Evolutionary conservation across 2,329 filamentous ascomycete genomes (phyloP), one percentile per base, ranked within the genome.

Genomic region (Albifimbria verrucaria): DNA sequence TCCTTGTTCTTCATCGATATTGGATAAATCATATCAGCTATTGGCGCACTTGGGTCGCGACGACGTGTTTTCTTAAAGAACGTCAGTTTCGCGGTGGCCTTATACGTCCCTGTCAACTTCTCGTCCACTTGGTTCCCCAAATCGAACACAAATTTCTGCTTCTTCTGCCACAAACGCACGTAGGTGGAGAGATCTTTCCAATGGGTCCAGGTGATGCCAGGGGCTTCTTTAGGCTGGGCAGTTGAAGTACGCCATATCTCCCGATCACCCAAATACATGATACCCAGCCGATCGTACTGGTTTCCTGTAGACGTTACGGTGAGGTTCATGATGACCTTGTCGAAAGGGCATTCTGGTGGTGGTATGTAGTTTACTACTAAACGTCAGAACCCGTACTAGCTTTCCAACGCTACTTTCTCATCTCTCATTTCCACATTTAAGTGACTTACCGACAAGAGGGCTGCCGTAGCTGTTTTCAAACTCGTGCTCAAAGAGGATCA

Each of bases 161-260:
- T 78, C 46, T 77, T 61, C 56, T 80, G 83, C 82, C 90, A 92
- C 12, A 94, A 72, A 4, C 81, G 76, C 17, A 87, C 72, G 65
- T 86, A 92, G 51, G 81, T 77, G 2, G 87, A 89, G 82, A 92
- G 85, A 65, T 95, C 89, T 68, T 93, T 94, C 52, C 86, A 74
- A 64, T 90, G 91, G 1, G 81, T 85, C 88, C 88, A 93, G 43
- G 79, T 73, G 56, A 94, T 92, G 7, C 89, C 90, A 21, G 78
- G 78, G 4, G 72, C 61, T 4, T 62, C 59, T 0, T 84, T 90
- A 1, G 90, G 89, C 71, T 94, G 88, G 4, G 90, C 88, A 1
- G 90, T 95, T 5, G 89, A 92, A 2, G 89, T 92, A 22, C 90
- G 79, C 77, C 88, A 94, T 17, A 95, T 79, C 66, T 95, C 90